Evolutionary conservation across 192 early-diverging fungal genomes (phyloP), one percentile per base, ranked within the genome.

Genomic region (Mortierella claussenii): DNA sequence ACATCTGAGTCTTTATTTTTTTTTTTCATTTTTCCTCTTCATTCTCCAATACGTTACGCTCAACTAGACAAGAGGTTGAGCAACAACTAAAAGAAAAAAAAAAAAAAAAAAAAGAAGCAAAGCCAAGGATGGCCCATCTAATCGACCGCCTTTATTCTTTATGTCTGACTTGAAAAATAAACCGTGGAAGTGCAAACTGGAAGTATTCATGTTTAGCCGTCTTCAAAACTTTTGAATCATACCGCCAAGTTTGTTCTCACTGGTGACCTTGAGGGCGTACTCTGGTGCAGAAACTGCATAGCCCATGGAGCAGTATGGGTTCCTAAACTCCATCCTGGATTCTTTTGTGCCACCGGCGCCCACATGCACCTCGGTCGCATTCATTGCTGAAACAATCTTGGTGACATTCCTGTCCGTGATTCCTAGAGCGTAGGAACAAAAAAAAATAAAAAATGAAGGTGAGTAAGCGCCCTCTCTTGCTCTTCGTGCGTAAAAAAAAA

Each of bases 331-430:
- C 80, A 81, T 81, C 3, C 18, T 65, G 15, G 80, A 81, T 43
- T 62, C 55, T 11, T 65, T 74, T 15, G 43, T 51, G 9, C 61
- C 60, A 28, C 82, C 69, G 2, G 84, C 71, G 6, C 89, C 84
- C 48, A 89, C 83, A 76, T 91, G 90, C 0, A 91, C 60, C 49
- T 89, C 87, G 21, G 57, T 68, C 20, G 82, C 75, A 13, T 65
- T 34, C 23, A 81, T 71, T 4, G 71, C 64, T 0, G 54, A 44
- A 9, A 83, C 48, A 24, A 86, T 67, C 55, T 83, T 74, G 27
- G 53, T 23, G 12, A 88, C 55, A 43, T 89, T 90, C 23, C 82
- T 47, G 3, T 85, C 79, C 2, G 85, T 56, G 53, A 89, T 87
- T 1, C 87, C 80, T 79, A 50, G 52, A 27, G 13, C 11, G 31